Evolutionary conservation across 192 early-diverging fungal genomes (phyloP).

Genomic region (Podila minutissima): DNA sequence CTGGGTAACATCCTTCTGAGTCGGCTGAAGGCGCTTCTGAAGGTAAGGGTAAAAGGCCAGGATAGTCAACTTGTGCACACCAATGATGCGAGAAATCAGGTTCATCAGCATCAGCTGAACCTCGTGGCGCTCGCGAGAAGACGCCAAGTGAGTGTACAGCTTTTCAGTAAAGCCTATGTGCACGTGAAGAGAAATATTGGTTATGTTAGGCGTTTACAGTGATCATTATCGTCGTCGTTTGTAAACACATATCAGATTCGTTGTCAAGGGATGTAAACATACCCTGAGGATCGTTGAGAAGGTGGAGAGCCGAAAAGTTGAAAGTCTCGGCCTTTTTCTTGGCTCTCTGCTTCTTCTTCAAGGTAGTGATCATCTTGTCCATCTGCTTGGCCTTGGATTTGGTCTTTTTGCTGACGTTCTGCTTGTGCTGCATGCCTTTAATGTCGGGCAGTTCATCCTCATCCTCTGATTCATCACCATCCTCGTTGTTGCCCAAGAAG

Average conservation of each 20-base stretch:
- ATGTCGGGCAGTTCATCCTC: slow-evolving; percentile 73
- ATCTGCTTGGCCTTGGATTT: slow-evolving; percentile 79
- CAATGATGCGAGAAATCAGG: slow-evolving; percentile 94
- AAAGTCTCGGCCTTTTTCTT: slow-evolving; percentile 76
- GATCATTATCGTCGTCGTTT: too few species aligned
- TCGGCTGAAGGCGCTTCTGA: slow-evolving; percentile 94
- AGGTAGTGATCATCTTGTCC: slow-evolving; percentile 78
- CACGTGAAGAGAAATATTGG: not conserved
- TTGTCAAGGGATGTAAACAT: not conserved
- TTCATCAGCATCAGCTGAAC: slow-evolving; percentile 93
- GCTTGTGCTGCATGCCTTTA: slow-evolving; percentile 78
- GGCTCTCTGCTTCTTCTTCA: slow-evolving; percentile 74
- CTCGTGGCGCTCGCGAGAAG: slow-evolving; percentile 87
- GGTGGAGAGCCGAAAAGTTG: slow-evolving; percentile 94
- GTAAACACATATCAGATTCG: not conserved
- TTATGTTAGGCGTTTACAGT: too few species aligned
- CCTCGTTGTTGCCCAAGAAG: slow-evolving; percentile 86
- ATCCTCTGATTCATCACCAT: slow-evolving; percentile 76
- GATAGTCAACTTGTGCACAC: slow-evolving; percentile 93
- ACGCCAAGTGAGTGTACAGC: slow-evolving; percentile 85
- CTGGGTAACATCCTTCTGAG: slow-evolving; percentile 93
- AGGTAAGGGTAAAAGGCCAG: slow-evolving; percentile 94
- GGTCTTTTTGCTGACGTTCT: slow-evolving; percentile 88
- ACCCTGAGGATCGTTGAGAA: slow-evolving; percentile 97
- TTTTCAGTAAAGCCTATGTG: slow-evolving; percentile 86